These are phyloP conservation scores for Naganishia albida DNA, from an alignment of 1,284 basidiomycete species.

Conservation along the genomic window DNA sequence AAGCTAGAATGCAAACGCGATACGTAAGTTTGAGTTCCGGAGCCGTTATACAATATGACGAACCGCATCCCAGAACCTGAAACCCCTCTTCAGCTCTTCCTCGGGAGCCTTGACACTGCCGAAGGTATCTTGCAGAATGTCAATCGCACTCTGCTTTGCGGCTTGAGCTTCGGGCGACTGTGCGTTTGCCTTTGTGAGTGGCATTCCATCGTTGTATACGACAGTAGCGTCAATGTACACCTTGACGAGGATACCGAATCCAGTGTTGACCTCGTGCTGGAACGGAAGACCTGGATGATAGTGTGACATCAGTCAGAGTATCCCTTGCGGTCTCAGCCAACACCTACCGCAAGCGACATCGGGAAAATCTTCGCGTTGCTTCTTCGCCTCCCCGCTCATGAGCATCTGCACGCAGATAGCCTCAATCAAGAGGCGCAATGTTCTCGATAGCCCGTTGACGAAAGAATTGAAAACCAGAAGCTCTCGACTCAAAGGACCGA, in stretches of 20 bases:
- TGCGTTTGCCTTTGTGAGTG: slow-evolving; percentile 59
- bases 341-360: slow-evolving; percentile 66
- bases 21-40: slow-evolving; percentile 20
- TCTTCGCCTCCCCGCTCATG: slow-evolving; percentile 73
- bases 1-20: slow-evolving; percentile 40
- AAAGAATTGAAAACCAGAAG: slow-evolving; percentile 98
- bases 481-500: slow-evolving; percentile 91
- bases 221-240: slow-evolving; percentile 85
- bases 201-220: slow-evolving; percentile 72
- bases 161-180: slow-evolving; percentile 75
- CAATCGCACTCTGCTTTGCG: slow-evolving; percentile 82
- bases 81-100: slow-evolving; percentile 87
- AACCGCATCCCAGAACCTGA: slow-evolving; percentile 97
- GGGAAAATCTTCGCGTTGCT: slow-evolving; percentile 83
- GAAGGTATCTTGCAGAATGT: slow-evolving; percentile 92
- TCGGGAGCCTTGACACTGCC: slow-evolving; percentile 80
- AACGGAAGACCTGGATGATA: slow-evolving; percentile 66
- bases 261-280: slow-evolving; percentile 95
- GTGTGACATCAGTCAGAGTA: background rate
- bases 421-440: slow-evolving; percentile 86
- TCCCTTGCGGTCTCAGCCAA: background rate
- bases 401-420: slow-evolving; percentile 89
- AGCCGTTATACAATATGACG: slow-evolving; percentile 51
- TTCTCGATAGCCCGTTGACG: slow-evolving; percentile 82
- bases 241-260: slow-evolving; percentile 95